Conservation (phyloP, 2,329 filamentous ascomycete species). For the Colletotrichum karsti region DNA sequence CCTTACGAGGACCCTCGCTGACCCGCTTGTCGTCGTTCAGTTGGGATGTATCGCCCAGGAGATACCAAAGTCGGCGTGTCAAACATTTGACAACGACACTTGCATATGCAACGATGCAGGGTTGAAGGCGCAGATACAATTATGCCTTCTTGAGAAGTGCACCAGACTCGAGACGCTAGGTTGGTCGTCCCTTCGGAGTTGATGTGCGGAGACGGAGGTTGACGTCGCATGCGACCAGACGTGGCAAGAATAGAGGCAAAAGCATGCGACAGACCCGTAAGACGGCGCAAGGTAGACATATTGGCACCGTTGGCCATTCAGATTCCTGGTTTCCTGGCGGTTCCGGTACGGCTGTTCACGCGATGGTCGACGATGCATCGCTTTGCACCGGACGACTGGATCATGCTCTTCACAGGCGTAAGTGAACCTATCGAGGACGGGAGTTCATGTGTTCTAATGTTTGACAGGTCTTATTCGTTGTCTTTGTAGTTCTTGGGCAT, state of each 20-base stretch:
- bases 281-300: slow-evolving; percentile 42
- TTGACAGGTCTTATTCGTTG: slow-evolving; percentile 37
- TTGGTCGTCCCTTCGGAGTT: slow-evolving; percentile 13
- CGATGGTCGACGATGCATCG: slow-evolving; percentile 40
- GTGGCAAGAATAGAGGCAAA: slow-evolving; percentile 41
- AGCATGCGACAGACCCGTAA: slow-evolving; percentile 39
- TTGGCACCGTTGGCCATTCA: slow-evolving; percentile 45
- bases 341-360: slow-evolving; percentile 46
- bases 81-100: slow-evolving; percentile 32
- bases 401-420: slow-evolving; percentile 46
- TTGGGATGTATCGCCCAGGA: slow-evolving; percentile 32
- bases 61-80: slow-evolving; percentile 35
- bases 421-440: background rate
- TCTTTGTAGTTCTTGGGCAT: slow-evolving; percentile 41
- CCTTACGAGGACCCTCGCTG: background rate
- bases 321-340: slow-evolving; percentile 41
- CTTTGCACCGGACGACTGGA: slow-evolving; percentile 48
- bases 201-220: background rate
- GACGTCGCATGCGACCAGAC: slow-evolving; percentile 32
- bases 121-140: slow-evolving; percentile 29
- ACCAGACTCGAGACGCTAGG: slow-evolving; percentile 35
- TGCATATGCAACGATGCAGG: slow-evolving; percentile 38
- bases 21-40: slow-evolving; percentile 7
- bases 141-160: slow-evolving; percentile 36
- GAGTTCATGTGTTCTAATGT: background rate